Evolutionary conservation across 23 red algal genomes (phyloP), one percentile per base, ranked within the genome.

Genomic region (Gracilariopsis chorda): DNA sequence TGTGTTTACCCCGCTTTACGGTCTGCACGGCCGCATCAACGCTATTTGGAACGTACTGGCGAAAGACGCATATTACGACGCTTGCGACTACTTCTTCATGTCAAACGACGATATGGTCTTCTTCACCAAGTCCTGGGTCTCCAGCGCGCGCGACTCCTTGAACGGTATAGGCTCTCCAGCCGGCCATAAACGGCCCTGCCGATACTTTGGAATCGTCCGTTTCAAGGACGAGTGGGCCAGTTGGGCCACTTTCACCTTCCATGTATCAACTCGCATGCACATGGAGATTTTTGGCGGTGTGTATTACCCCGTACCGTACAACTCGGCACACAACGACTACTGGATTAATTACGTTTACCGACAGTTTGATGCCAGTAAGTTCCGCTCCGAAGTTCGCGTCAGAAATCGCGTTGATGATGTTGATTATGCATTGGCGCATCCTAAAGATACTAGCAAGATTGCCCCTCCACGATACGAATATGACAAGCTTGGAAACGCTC

Each of bases 211-310:
- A 7, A 85, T 87, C 62, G 92, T 94, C 40, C 60, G 92, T 16
- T 94, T 94, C 43, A 85, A 86, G 51, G 92, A 94, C 62, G 92
- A 94, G 70, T 94, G 92, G 92, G 80, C 79, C 41, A 44, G 32
- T 29, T 94, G 92, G 92, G 92, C 92, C 29, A 94, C 92, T 12
- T 94, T 94, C 60, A 94, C 92, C 33, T 94, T 94, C 41, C 92
- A 94, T 41, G 92, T 94, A 7, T 52, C 70, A 68, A 94, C 92
- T 47, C 80, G 92, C 57, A 76, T 94, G 92, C 92, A 94, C 36
- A 68, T 94, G 69, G 92, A 94, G 76, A 88, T 94, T 80, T 88
- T 94, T 49, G 92, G 83, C 20, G 92, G 92, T 51, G 37, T 87
- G 29, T 94, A 94, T 48, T 94, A 94, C 57, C 92, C 92, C 13